phyloP scores from a whole-genome alignment of 768 basidiomycete genomes.

The Boletus rubropictus region DNA sequence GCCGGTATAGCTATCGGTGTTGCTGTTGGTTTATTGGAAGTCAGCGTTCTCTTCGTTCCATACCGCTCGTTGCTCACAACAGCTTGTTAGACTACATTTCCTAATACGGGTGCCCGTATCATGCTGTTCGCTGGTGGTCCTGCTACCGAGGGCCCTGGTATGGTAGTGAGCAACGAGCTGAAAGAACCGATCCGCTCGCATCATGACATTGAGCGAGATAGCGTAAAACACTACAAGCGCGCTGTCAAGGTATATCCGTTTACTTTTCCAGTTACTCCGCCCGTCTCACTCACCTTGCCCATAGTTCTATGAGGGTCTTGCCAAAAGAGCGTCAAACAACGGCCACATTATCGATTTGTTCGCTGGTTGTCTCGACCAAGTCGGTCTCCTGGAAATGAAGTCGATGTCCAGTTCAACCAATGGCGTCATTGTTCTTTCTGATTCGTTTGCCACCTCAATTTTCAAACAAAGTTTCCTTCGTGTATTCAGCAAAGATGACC shows the following conservation, averaged over 20 bases:
- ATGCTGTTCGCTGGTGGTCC: slow-evolving; percentile 97
- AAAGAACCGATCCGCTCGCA: slow-evolving; percentile 98
- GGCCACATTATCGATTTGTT: slow-evolving; percentile 95
- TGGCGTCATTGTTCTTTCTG: slow-evolving; percentile 91
- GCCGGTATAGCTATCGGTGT: slow-evolving; percentile 94
- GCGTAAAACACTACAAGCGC: slow-evolving; percentile 94
- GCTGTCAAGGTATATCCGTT: slow-evolving; percentile 72
- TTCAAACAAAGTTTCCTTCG: slow-evolving; percentile 98
- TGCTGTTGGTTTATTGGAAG: slow-evolving; percentile 88
- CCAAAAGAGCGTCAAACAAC: slow-evolving; percentile 88
- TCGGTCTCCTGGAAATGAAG: slow-evolving; percentile 97
- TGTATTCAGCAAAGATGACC: slow-evolving; percentile 86
- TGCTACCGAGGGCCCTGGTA: slow-evolving; percentile 92
- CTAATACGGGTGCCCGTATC: slow-evolving; percentile 92
- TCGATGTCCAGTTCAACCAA: slow-evolving; percentile 92
- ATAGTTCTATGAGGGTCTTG: slow-evolving; percentile 93
- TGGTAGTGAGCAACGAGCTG: slow-evolving; percentile 93
- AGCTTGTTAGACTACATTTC: slow-evolving; percentile 64
- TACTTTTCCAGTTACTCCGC: neutral
- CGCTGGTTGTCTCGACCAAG: slow-evolving; percentile 96
- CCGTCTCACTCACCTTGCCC: neutral
- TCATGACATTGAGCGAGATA: slow-evolving; percentile 97
- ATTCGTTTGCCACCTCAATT: slow-evolving; percentile 95
- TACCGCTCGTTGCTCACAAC: neutral
- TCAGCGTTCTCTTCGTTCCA: slow-evolving; percentile 22